A percentile compares a stretch with the other conserved stretches of the same genome.
Evolutionary conservation across 306 rosid species (phyloP).

Genomic region (Fragaria vesca): DNA sequence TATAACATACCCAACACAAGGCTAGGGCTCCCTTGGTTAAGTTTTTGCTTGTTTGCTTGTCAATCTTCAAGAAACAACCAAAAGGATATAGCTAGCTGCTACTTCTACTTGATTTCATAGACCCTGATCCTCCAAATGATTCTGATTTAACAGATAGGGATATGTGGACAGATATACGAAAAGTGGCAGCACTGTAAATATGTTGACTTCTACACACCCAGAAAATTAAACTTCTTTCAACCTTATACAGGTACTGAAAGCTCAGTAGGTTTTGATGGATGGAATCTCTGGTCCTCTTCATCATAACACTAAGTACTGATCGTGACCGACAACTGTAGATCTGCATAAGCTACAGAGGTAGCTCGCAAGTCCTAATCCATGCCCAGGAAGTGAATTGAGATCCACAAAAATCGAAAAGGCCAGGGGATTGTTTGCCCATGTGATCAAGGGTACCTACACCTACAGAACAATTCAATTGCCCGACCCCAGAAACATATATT

Average conservation of each 20-base stretch:
- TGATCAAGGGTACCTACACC: constrained; percentile 12
- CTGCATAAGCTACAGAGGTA: neutral
- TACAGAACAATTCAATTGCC: neutral
- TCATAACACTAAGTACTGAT: neutral
- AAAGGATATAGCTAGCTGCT: neutral
- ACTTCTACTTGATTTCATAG: neutral
- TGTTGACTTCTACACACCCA: neutral
- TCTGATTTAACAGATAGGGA: neutral
- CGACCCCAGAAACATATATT: neutral
- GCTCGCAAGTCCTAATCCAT: neutral
- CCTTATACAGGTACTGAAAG: neutral
- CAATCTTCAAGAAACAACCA: neutral
- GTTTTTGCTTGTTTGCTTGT: neutral
- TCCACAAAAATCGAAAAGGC: constrained; percentile 1
- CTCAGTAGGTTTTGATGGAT: neutral
- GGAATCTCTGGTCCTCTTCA: neutral
- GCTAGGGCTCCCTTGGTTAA: neutral
- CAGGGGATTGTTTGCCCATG: constrained; percentile 5
- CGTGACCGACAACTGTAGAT: neutral
- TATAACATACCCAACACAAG: neutral
- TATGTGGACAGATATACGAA: neutral
- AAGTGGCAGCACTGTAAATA: neutral
- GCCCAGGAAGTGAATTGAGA: neutral
- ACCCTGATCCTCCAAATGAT: neutral
- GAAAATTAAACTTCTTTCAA: neutral